Conservation (phyloP, 139 green algal species). For the Micromonas pusilla region DNA sequence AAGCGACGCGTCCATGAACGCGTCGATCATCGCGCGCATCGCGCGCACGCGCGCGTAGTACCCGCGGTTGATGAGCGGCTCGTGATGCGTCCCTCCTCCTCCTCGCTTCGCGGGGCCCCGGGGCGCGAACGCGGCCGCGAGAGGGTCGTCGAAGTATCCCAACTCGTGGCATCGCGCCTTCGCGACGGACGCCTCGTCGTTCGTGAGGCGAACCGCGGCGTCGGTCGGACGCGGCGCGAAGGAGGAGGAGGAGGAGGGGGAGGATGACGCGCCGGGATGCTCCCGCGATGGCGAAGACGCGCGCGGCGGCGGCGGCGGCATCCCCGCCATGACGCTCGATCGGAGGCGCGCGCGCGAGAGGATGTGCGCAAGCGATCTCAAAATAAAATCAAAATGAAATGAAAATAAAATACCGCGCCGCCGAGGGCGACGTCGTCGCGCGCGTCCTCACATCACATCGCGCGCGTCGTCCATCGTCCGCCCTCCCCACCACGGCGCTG, state of each 20-base stretch:
- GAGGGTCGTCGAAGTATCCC: conserved; percentile 4
- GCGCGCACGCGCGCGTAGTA: not conserved
- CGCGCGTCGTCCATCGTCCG: no score
- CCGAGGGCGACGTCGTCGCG: no score
- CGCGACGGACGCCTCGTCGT: conserved; percentile 20
- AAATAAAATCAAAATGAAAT: no score
- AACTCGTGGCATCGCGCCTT: not conserved
- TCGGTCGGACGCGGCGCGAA: not conserved
- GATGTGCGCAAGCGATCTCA: no score
- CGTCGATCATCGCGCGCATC: not conserved
- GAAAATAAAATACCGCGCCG: no score
- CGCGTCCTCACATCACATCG: no score
- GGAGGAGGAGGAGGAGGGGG: not conserved
- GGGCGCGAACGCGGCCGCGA: not conserved
- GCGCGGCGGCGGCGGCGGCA: no score
- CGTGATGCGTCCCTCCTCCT: not conserved
- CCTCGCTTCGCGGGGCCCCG: not conserved
- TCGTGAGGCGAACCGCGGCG: conserved; percentile 10
- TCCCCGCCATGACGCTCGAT: no score
- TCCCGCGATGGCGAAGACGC: not conserved
- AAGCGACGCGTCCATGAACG: not conserved
- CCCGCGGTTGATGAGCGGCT: not conserved
- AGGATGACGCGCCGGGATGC: not conserved
- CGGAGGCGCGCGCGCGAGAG: no score
- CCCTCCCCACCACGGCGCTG: no score